Percentiles rank a stretch among this genome's conserved stretches.
These are phyloP conservation scores for Fusarium aywerte DNA, from an alignment of 2,329 filamentous ascomycete genomes.

Conservation along the genomic window DNA sequence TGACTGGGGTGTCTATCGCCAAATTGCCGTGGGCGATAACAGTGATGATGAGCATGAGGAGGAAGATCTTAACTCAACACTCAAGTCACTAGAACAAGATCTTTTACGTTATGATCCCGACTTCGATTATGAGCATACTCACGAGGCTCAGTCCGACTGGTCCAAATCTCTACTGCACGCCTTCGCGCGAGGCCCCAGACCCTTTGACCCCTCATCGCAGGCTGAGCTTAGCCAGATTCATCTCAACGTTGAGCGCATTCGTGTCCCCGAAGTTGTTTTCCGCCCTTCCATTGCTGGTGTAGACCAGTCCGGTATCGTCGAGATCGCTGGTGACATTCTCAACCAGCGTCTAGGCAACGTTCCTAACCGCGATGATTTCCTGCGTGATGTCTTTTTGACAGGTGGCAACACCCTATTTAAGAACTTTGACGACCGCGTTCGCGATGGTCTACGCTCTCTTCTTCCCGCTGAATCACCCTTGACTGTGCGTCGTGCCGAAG, in stretches of 20 bases:
- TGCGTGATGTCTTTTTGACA: slow-evolving; percentile 91
- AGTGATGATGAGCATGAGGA: slow-evolving; percentile 94
- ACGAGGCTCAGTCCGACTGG: slow-evolving; percentile 95
- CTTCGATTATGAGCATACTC: slow-evolving; percentile 92
- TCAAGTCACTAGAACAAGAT: slow-evolving; percentile 84
- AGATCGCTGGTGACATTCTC: slow-evolving; percentile 91
- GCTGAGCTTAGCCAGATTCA: slow-evolving; percentile 88
- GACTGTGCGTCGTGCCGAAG: slow-evolving; percentile 75
- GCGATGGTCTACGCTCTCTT: slow-evolving; percentile 76
- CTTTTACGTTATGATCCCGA: slow-evolving; percentile 86
- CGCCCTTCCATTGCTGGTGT: slow-evolving; percentile 91
- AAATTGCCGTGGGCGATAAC: slow-evolving; percentile 83
- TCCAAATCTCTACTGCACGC: slow-evolving; percentile 90
- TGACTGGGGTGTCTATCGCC: slow-evolving; percentile 97
- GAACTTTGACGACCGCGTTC: slow-evolving; percentile 85
- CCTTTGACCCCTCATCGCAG: slow-evolving; percentile 83
- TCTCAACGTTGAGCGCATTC: slow-evolving; percentile 95
- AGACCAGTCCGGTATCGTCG: slow-evolving; percentile 92
- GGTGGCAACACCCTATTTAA: slow-evolving; percentile 91
- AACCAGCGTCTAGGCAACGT: slow-evolving; percentile 77
- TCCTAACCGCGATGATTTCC: slow-evolving; percentile 71
- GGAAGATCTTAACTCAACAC: slow-evolving; percentile 78
- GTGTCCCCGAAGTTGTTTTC: slow-evolving; percentile 92
- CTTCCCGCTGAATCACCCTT: slow-evolving; percentile 76
- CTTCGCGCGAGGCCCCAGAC: slow-evolving; percentile 87